Conservation (phyloP, 2,329 filamentous ascomycete species). For the Macrophomina pseudophaseolina region DNA sequence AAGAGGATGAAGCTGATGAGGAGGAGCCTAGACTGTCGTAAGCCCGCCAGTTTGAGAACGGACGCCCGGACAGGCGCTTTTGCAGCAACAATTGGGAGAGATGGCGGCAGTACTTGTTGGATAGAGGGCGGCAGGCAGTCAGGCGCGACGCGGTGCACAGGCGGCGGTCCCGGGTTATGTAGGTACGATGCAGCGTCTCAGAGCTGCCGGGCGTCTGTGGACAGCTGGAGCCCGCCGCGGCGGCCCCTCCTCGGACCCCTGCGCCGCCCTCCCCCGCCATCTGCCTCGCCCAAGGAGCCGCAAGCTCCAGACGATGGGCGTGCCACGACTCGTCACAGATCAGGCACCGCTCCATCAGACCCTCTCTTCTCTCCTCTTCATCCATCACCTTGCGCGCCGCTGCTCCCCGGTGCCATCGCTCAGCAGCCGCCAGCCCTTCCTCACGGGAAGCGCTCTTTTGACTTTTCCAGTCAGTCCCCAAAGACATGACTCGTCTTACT, state of each 20-base stretch:
- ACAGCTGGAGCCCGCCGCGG: background rate
- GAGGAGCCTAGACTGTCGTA: conserved; percentile 48
- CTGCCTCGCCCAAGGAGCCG: background rate
- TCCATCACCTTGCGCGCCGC: background rate
- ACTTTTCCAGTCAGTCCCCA: background rate
- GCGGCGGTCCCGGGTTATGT: background rate
- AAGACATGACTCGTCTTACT: background rate
- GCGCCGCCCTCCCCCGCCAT: background rate
- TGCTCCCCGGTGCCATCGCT: too few species aligned
- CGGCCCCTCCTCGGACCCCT: conserved; percentile 6
- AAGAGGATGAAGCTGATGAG: conserved; percentile 63
- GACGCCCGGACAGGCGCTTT: conserved; percentile 17
- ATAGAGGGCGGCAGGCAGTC: background rate
- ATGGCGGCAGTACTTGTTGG: conserved; percentile 5
- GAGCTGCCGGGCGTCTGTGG: conserved; percentile 6
- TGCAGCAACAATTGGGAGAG: background rate
- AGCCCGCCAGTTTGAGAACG: conserved; percentile 39
- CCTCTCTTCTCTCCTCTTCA: background rate
- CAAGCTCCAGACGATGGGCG: conserved; percentile 11
- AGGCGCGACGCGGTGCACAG: background rate
- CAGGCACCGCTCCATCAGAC: conserved; percentile 19
- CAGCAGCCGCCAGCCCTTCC: background rate
- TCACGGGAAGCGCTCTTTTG: background rate
- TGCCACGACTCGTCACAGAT: conserved; percentile 12
- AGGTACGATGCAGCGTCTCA: background rate